These are phyloP conservation scores for Sporothrix brunneoviolacea DNA, from an alignment of 2,329 filamentous ascomycete genomes.

Conservation along the genomic window DNA sequence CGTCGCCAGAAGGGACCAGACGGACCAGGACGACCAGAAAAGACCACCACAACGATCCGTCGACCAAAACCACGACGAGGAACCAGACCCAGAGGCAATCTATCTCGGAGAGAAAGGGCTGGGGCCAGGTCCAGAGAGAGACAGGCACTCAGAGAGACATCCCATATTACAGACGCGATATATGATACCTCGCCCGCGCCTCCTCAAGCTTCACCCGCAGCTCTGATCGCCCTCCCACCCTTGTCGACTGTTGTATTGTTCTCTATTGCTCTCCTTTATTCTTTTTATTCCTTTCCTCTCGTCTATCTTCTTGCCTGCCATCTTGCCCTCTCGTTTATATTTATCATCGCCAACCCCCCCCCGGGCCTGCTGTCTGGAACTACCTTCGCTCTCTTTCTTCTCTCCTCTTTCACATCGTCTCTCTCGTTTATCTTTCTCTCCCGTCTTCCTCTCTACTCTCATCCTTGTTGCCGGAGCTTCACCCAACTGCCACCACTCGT, in stretches of 20 bases:
- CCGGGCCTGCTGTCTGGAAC: constrained; percentile 15
- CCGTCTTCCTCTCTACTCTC: constrained; percentile 23
- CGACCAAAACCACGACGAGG: neutral
- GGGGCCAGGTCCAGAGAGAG: neutral
- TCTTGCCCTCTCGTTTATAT: neutral
- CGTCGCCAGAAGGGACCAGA: neutral
- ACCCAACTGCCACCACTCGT: constrained; percentile 38
- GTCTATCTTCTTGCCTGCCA: neutral
- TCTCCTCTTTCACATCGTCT: neutral
- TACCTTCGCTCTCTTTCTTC: constrained; percentile 13
- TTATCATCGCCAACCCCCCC: constrained; percentile 17
- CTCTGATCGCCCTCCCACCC: constrained; percentile 8
- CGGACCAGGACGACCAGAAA: neutral
- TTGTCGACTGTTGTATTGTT: constrained; percentile 6
- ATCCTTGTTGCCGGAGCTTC: constrained; percentile 26
- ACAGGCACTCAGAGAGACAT: constrained; percentile 12
- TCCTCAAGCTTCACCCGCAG: constrained; percentile 18
- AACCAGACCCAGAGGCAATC: neutral
- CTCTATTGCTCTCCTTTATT: neutral
- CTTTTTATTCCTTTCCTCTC: neutral
- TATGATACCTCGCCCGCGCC: constrained; percentile 24
- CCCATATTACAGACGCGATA: constrained; percentile 19
- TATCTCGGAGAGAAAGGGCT: constrained; percentile 1
- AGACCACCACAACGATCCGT: neutral
- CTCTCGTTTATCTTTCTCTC: constrained; percentile 10